These are phyloP conservation scores for Diplotaxis tenuifolia DNA, from an alignment of 345 rosid species.

Conservation along the genomic window DNA sequence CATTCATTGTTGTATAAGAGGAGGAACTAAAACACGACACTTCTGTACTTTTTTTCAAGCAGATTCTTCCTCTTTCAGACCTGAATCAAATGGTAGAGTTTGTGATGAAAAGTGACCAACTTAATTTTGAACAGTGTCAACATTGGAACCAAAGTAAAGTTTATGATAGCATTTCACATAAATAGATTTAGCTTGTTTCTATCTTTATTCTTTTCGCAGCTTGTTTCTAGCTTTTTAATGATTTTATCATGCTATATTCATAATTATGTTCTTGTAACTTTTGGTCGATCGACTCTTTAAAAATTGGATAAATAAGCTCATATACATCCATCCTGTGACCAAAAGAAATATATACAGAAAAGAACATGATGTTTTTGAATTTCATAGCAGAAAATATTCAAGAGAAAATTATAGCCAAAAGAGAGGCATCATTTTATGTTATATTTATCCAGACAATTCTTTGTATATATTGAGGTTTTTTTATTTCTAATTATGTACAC, in stretches of 20 bases:
- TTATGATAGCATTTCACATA: not conserved
- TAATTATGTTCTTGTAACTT: not conserved
- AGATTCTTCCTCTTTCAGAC: not conserved
- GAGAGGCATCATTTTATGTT: not conserved
- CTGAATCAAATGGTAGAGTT: not conserved
- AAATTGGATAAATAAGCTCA: not conserved
- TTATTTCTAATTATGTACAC: not conserved
- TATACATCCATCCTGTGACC: not conserved
- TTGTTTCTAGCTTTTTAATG: not conserved
- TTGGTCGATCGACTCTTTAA: not conserved
- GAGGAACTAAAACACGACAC: not conserved
- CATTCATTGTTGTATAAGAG: not conserved
- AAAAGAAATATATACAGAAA: not conserved
- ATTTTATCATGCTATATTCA: not conserved
- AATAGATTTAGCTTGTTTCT: not conserved
- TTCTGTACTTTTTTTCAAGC: not conserved
- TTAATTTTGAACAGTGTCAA: not conserved
- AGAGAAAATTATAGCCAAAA: constrained; percentile 13
- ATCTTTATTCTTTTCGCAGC: not conserved
- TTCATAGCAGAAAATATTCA: not conserved
- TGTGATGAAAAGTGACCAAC: not conserved
- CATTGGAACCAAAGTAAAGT: not conserved
- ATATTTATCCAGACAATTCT: not conserved
- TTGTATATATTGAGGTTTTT: not conserved
- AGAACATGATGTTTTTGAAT: not conserved